Evolutionary conservation across 805 yeast species (phyloP).

Genomic region (Starmerella bombicola): DNA sequence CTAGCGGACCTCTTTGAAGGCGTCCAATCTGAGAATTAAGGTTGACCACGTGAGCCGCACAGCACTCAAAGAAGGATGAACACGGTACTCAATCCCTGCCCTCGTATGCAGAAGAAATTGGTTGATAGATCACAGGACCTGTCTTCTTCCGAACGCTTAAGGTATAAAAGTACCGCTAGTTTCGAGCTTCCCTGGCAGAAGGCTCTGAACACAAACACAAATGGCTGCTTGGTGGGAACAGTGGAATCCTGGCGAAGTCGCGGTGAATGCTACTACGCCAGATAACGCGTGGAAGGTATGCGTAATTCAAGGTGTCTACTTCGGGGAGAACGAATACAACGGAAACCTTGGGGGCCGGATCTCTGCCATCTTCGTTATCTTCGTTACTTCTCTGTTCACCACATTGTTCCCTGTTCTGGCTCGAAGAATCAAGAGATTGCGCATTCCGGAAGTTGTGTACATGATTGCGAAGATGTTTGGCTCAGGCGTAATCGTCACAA

Average conservation of each 20-base stretch:
- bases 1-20: no score
- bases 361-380: conserved; percentile 50
- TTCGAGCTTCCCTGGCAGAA: no score
- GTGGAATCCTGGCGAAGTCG: conserved; percentile 28
- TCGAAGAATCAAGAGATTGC: conserved; percentile 18
- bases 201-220: neutral
- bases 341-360: conserved; percentile 38
- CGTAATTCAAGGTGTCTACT: conserved; percentile 34
- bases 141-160: no score
- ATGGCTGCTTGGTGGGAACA: conserved; percentile 18
- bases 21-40: no score
- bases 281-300: conserved; percentile 34
- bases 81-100: no score
- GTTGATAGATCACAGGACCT: no score
- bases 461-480: conserved; percentile 41
- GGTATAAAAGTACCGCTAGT: no score
- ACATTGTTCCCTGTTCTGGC: conserved; percentile 37
- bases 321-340: conserved; percentile 33
- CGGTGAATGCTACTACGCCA: conserved; percentile 25
- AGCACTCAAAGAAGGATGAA: no score
- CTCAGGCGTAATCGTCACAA: conserved; percentile 65
- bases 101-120: no score
- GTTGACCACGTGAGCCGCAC: no score
- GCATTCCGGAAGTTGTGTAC: conserved; percentile 28
- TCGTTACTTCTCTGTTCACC: conserved; percentile 36